Percentiles rank a stretch among this genome's conserved stretches.
Evolutionary conservation across 2,329 filamentous ascomycete genomes (phyloP).

Genomic region (Pyrenophora teres): DNA sequence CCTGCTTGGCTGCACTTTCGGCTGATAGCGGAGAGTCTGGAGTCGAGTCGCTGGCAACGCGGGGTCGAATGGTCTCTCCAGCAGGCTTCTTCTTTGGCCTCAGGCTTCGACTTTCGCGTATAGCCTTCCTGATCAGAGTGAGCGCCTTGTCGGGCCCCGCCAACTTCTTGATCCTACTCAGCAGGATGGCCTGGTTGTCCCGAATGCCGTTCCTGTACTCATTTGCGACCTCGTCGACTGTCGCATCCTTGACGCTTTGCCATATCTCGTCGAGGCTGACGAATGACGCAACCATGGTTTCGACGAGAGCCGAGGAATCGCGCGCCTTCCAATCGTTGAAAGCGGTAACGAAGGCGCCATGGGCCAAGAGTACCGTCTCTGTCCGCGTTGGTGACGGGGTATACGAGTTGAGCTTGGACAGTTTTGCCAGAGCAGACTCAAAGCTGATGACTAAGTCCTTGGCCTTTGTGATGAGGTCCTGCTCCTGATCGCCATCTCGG

Average conservation of each 20-base stretch:
- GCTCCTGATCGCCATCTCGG: constrained; percentile 70
- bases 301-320: constrained; percentile 76
- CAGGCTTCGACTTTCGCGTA: constrained; percentile 70
- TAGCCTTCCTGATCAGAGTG: constrained; percentile 73
- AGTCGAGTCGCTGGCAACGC: constrained; percentile 59
- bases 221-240: constrained; percentile 71
- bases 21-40: constrained; percentile 33
- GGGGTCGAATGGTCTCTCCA: constrained; percentile 69
- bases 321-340: constrained; percentile 85
- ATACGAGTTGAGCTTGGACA: constrained; percentile 69
- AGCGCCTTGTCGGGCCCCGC: constrained; percentile 74
- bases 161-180: constrained; percentile 78
- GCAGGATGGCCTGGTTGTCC: constrained; percentile 78
- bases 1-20: constrained; percentile 45
- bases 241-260: constrained; percentile 80
- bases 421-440: constrained; percentile 70
- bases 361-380: constrained; percentile 68
- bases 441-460: constrained; percentile 78
- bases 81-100: constrained; percentile 67
- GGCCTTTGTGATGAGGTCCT: constrained; percentile 77
- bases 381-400: constrained; percentile 66
- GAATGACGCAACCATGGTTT: constrained; percentile 85
- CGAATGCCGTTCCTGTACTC: constrained; percentile 81
- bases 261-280: constrained; percentile 83
- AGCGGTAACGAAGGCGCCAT: constrained; percentile 75